Conservation (phyloP, 2,329 filamentous ascomycete genomes). For the Colletotrichum euphorbiae region DNA sequence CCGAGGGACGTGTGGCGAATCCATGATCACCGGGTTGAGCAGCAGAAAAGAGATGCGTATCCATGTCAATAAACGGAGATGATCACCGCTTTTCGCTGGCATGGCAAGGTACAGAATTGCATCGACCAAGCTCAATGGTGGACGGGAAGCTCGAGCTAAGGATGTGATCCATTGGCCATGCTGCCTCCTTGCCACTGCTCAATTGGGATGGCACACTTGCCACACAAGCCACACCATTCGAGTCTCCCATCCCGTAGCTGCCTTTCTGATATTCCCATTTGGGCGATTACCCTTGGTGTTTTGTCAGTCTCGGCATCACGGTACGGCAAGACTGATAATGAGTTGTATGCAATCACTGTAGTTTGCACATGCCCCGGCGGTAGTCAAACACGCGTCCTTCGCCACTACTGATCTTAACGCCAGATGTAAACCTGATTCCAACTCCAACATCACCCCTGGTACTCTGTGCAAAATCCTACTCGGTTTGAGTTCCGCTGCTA, state of each 20-base stretch:
- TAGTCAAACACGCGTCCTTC: slow-evolving; percentile 24
- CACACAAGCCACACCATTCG: slow-evolving; percentile 34
- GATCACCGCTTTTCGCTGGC: slow-evolving; percentile 33
- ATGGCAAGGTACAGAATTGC: slow-evolving; percentile 34
- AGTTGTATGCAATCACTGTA: slow-evolving; percentile 1
- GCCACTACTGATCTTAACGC: slow-evolving; percentile 30
- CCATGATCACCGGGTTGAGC: neutral
- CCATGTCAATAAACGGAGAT: slow-evolving; percentile 32
- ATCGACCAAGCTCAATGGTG: slow-evolving; percentile 16
- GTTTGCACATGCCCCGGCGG: slow-evolving; percentile 15
- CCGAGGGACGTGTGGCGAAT: slow-evolving; percentile 30
- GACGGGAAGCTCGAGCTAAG: slow-evolving; percentile 4
- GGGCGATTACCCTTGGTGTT: neutral
- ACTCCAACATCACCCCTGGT: slow-evolving; percentile 14
- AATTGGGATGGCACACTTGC: slow-evolving; percentile 24
- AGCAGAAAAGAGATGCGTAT: slow-evolving; percentile 16
- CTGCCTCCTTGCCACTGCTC: neutral
- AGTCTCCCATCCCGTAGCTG: neutral
- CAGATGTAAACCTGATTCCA: slow-evolving; percentile 13
- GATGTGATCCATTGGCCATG: slow-evolving; percentile 23
- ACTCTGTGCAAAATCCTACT: neutral
- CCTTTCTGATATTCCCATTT: neutral
- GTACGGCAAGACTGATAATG: neutral
- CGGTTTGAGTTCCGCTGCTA: neutral
- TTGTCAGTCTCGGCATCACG: neutral